phyloP scores from a whole-genome alignment of 257 asterid genomes.

The Schizonepeta tenuifolia region DNA sequence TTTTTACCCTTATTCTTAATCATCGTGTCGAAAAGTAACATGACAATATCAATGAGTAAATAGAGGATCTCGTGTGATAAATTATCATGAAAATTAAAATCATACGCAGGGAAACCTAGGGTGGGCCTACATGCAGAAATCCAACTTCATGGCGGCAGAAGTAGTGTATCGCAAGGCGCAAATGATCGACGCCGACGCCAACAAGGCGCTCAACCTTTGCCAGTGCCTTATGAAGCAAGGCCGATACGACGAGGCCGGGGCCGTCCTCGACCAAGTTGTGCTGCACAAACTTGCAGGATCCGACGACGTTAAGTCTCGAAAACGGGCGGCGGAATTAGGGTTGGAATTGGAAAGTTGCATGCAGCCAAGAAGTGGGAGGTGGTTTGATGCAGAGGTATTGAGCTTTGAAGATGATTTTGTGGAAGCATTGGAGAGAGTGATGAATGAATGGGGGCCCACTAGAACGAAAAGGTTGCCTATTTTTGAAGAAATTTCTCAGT shows the following conservation, averaged over 20 bases:
- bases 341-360: not conserved
- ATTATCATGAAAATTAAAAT: no score
- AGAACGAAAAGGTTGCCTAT: constrained; percentile 78
- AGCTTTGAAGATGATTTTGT: constrained; percentile 57
- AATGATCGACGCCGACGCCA: constrained; percentile 81
- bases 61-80: no score
- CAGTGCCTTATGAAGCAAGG: constrained; percentile 67
- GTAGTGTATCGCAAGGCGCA: constrained; percentile 86
- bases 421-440: constrained; percentile 53
- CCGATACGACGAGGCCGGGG: constrained; percentile 60
- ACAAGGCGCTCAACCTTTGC: constrained; percentile 79
- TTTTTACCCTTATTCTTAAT: no score
- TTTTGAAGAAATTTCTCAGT: constrained; percentile 76
- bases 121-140: constrained; percentile 88
- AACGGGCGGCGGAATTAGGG: constrained; percentile 57
- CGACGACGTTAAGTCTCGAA: constrained; percentile 53
- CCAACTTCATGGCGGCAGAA: constrained; percentile 74
- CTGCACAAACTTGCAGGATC: constrained; percentile 57
- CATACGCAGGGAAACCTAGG: constrained; percentile 71
- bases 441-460: constrained; percentile 60
- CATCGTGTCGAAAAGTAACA: no score
- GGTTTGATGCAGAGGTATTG: constrained; percentile 31
- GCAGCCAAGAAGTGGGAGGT: constrained; percentile 23
- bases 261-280: constrained; percentile 60
- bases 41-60: no score